These are phyloP conservation scores for Heimioporus punctisporus DNA, from an alignment of 1,284 basidiomycete genomes.

Conservation along the genomic window DNA sequence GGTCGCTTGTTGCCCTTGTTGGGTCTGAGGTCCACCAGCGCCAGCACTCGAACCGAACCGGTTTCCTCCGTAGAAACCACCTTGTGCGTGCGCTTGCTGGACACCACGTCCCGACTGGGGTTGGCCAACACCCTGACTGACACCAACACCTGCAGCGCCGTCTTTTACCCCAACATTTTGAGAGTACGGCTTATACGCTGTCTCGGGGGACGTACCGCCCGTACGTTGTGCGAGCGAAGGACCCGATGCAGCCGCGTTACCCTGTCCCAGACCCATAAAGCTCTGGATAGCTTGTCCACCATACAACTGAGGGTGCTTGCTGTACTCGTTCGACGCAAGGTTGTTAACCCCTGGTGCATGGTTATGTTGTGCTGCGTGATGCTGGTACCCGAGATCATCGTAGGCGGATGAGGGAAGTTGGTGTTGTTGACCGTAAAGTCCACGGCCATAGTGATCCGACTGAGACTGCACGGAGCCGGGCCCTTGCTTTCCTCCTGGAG, in stretches of 20 bases:
- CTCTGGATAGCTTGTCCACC: slow-evolving; percentile 65
- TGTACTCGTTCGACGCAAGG: slow-evolving; percentile 59
- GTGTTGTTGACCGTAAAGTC: slow-evolving; percentile 64
- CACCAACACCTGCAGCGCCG: slow-evolving; percentile 47
- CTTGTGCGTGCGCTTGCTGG: slow-evolving; percentile 47
- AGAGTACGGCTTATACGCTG: slow-evolving; percentile 73
- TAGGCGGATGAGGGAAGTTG: slow-evolving; percentile 56
- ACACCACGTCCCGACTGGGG: slow-evolving; percentile 48
- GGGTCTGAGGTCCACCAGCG: slow-evolving; percentile 41
- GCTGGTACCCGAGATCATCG: slow-evolving; percentile 67
- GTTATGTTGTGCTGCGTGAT: slow-evolving; percentile 51
- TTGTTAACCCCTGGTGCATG: slow-evolving; percentile 55
- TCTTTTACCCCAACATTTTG: slow-evolving; percentile 56
- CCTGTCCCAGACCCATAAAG: slow-evolving; percentile 68
- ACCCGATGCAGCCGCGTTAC: slow-evolving; percentile 43
- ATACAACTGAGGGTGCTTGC: slow-evolving; percentile 62
- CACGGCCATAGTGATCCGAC: slow-evolving; percentile 56
- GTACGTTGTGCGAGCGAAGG: slow-evolving; percentile 48
- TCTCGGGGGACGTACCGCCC: slow-evolving; percentile 62
- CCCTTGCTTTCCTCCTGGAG: slow-evolving; percentile 63
- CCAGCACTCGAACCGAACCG: slow-evolving; percentile 55
- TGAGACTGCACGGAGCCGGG: slow-evolving; percentile 59
- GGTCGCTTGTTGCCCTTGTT: slow-evolving; percentile 45
- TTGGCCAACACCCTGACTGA: slow-evolving; percentile 42
- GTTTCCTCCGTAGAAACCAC: slow-evolving; percentile 62